Evolutionary conservation across 345 rosid species (phyloP), one percentile per base, ranked within the genome.

Genomic region (Cardiospermum halicacabum): DNA sequence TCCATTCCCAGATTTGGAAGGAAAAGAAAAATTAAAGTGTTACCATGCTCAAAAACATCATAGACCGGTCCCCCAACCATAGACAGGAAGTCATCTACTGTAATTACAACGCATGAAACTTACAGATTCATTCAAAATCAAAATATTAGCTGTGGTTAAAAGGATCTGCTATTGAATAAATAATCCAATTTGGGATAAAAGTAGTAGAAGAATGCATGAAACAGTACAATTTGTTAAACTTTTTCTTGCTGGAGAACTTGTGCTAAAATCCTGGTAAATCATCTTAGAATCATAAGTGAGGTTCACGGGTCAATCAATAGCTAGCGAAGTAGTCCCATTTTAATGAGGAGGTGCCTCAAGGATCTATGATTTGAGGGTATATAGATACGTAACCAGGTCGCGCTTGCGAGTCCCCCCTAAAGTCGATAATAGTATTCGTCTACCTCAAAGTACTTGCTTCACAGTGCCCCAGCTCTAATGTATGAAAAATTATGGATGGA

Each of bases 311-410:
- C 26, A 95, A 79, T 8, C 97, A 88, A 61, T 95, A 95, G 81
- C 99, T 91, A 25, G 96, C 96, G 77, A 95, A 95, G 53, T 97
- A 95, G 76, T 95, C 99, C 99, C 99, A 91, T 74, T 93, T 93
- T 9, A 96, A 79, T 12, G 90, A 59, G 0, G 87, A 47, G 2
- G 93, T 77, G 8, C 95, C 93, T 7, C 99, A 85, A 53, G 96
- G 97, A 82, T 89, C 99, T 92, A 91, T 84, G 86, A 95, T 91
- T 86, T 95, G 99, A 10, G 91, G 91, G 45, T 91, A 94, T 27
- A 94, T 69, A 5, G 95, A 88, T 57, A 94, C 80, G 80, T 94
- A 94, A 9, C 97, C 97, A 0, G 99, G 99, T 49, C 91, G 59
- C 16, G 99, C 97, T 64, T 94, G 97, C 0, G 97, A 91, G 66